Conservation (phyloP, 768 basidiomycete species). For the Thelephora aurantiotincta region DNA sequence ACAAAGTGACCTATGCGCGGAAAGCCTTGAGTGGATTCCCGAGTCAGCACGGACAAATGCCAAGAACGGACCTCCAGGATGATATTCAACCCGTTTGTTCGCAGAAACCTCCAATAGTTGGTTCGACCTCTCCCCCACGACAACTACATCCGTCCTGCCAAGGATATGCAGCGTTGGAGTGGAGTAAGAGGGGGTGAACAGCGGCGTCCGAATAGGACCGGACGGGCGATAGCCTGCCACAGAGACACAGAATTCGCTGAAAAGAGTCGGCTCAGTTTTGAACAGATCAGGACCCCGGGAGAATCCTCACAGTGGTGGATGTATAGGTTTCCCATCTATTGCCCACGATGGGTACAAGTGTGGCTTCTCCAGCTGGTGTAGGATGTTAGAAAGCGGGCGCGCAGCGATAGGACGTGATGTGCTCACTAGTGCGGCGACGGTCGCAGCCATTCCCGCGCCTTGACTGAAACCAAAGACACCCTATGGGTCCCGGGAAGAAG, state of each 20-base stretch:
- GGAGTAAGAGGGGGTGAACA: slow-evolving; percentile 37
- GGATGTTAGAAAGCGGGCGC: neutral
- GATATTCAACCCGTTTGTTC: slow-evolving; percentile 54
- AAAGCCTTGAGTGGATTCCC: too few relatives aligned
- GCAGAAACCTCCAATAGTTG: slow-evolving; percentile 38
- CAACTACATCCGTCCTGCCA: slow-evolving; percentile 63
- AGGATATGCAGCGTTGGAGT: slow-evolving; percentile 72
- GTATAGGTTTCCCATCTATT: slow-evolving; percentile 46
- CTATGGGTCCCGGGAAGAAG: slow-evolving; percentile 20
- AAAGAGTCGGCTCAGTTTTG: neutral
- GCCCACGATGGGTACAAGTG: slow-evolving; percentile 42
- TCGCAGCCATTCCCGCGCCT: slow-evolving; percentile 62
- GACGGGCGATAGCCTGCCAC: slow-evolving; percentile 55
- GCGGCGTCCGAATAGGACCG: slow-evolving; percentile 28
- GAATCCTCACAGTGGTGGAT: slow-evolving; percentile 49
- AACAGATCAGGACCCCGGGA: neutral
- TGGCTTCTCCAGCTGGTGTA: slow-evolving; percentile 37
- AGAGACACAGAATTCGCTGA: slow-evolving; percentile 54
- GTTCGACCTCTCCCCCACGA: slow-evolving; percentile 53
- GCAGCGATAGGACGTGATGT: neutral
- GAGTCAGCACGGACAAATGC: too few relatives aligned
- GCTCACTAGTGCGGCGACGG: slow-evolving; percentile 56
- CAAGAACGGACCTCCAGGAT: slow-evolving; percentile 63
- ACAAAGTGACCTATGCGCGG: too few relatives aligned
- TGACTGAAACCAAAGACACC: slow-evolving; percentile 79